Base-by-base conservation (phyloP, 345 rosid species). In the Turritis glabra region DNA sequence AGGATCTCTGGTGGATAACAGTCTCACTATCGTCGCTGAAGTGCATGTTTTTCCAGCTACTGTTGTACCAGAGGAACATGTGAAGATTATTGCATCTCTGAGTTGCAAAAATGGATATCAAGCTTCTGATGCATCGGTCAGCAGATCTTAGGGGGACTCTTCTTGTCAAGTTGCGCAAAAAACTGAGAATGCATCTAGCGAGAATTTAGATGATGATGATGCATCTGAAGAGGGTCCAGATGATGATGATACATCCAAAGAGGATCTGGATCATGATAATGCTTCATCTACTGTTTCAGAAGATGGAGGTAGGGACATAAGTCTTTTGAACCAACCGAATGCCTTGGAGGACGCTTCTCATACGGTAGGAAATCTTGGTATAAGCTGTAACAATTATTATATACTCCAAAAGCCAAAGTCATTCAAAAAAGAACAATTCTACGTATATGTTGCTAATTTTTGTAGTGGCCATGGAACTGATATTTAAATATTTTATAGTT, bases 21-120 rank as follows among this genome's bases (percentile, higher is more conserved):
- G 79, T 3, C 77, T 86, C 58, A 58, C 83, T 14, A 73, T 92
- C 44, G 86, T 88, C 82, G 94, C 91, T 75, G 85, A 90, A 74
- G 83, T 90, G 69, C 23, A 35, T 7, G 9, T 55, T 35, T 2
- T 71, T 12, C 59, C 59, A 7, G 38, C 8, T 15, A 3, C 4
- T 3, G 8, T 22, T 41, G 18, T n/a, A 23, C 51, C 54, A 8
- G 21, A 5, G 23, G 64, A 69, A 23, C 7, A 32, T 17, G 67
- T 17, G 43, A 43, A 29, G 37, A 17, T 2, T 25, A 30, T 22
- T 47, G 57, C 18, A 18, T 8, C 59, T 66, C 26, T 5, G 21
- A 30, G 13, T 3, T 18, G 5, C 3, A 11, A 47, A 48, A 7
- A 1, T 7, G 40, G 8, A 41, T 22, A 3, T 13, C 25, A 19